phyloP scores from a whole-genome alignment of 2,329 filamentous ascomycete species.

The Teratosphaeriaceae sp. region DNA sequence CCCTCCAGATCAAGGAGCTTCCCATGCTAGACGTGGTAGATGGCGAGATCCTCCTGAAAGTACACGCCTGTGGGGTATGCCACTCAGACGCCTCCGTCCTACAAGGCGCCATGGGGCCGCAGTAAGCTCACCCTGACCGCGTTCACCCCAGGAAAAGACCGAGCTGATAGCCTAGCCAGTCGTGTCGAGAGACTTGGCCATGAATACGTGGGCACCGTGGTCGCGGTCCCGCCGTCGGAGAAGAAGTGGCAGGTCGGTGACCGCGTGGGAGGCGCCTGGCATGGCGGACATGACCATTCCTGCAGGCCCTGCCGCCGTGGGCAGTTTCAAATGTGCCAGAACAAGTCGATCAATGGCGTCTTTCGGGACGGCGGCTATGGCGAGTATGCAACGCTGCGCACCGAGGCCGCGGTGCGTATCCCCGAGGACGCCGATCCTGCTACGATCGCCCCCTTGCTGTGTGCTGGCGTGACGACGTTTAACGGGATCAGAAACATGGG shows the following conservation, averaged over 20 bases:
- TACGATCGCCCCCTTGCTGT: conserved; percentile 41
- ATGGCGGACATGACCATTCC: conserved; percentile 56
- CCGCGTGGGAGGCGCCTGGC: conserved; percentile 61
- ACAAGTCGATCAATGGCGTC: conserved; percentile 58
- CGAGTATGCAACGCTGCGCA: conserved; percentile 55
- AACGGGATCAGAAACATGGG: conserved; percentile 45
- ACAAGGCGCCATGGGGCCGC: conserved; percentile 46
- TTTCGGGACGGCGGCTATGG: conserved; percentile 57
- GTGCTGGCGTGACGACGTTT: conserved; percentile 46
- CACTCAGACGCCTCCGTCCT: conserved; percentile 51
- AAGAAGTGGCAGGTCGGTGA: conserved; percentile 57
- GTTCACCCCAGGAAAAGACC: no score
- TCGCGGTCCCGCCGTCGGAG: conserved; percentile 49
- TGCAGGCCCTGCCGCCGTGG: conserved; percentile 60
- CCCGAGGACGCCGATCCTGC: conserved; percentile 42
- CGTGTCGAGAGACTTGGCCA: conserved; percentile 46
- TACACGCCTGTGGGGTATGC: conserved; percentile 66
- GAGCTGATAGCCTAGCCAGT: conserved; percentile 36
- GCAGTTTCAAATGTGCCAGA: conserved; percentile 62
- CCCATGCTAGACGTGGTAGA: conserved; percentile 50
- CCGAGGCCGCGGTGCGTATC: conserved; percentile 53
- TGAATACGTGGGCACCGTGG: conserved; percentile 63
- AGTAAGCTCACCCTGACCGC: conserved; percentile 27
- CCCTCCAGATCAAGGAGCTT: conserved; percentile 54
- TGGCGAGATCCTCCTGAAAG: conserved; percentile 61